phyloP scores from a whole-genome alignment of 2,329 filamentous ascomycete genomes.

The Dendryphion nanum region DNA sequence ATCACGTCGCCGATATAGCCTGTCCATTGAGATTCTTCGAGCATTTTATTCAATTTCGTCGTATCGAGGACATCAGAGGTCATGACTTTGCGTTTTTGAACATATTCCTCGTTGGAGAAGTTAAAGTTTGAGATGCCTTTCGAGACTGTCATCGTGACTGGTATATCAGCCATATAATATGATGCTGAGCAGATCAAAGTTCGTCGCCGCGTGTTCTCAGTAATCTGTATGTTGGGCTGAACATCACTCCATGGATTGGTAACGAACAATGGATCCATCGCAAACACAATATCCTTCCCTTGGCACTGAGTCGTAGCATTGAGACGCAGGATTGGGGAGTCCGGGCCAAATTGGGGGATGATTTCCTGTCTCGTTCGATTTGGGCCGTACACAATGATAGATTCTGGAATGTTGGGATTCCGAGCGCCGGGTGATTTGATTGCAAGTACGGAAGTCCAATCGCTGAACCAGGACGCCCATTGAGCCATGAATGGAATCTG shows the following conservation, averaged over 20 bases:
- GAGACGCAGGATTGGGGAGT: not conserved
- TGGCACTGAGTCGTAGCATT: too few species aligned
- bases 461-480: too few species aligned
- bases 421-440: too few species aligned
- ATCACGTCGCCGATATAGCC: not conserved
- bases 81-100: not conserved
- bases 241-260: too few species aligned
- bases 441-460: too few species aligned
- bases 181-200: not conserved
- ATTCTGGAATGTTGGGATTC: too few species aligned
- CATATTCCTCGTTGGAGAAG: not conserved
- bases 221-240: too few species aligned
- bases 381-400: too few species aligned
- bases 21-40: not conserved
- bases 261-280: too few species aligned
- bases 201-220: not conserved
- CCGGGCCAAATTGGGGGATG: not conserved
- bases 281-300: too few species aligned
- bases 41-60: not conserved
- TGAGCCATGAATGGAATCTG: too few species aligned
- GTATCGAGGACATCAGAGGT: not conserved
- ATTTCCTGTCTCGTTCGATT: not conserved
- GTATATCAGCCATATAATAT: constrained; percentile 1
- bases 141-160: not conserved
- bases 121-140: not conserved